A percentile compares a stretch with the other conserved stretches of the same genome.
phyloP scores from a whole-genome alignment of 2,329 filamentous ascomycete species.

The Colletotrichum magnum region DNA sequence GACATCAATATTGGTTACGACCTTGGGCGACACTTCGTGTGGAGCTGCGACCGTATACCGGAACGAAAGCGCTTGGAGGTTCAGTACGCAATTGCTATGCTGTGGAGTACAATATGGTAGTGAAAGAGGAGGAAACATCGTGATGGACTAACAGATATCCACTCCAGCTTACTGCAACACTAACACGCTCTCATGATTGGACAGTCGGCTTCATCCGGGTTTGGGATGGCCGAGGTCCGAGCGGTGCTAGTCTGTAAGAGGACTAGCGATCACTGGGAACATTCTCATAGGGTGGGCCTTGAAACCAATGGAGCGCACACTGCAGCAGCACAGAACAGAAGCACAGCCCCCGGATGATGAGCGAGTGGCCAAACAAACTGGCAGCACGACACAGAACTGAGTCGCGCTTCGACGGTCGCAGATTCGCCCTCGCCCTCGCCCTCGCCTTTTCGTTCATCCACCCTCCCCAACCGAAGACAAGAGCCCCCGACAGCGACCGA shows the following conservation, averaged over 20 bases:
- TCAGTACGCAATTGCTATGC: slow-evolving; percentile 1
- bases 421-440: slow-evolving; percentile 16
- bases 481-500: too few relatives aligned
- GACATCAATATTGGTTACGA: too few relatives aligned
- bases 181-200: slow-evolving; percentile 21
- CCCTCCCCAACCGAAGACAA: not conserved
- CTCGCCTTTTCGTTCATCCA: slow-evolving; percentile 13
- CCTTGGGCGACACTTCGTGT: not conserved
- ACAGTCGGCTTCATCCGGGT: not conserved
- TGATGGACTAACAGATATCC: not conserved
- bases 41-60: not conserved
- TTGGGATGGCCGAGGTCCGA: not conserved
- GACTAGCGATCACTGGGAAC: slow-evolving; percentile 15
- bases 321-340: not conserved
- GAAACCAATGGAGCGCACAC: slow-evolving; percentile 34
- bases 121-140: too few relatives aligned
- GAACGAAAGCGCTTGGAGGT: not conserved
- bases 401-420: slow-evolving; percentile 12
- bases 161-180: not conserved
- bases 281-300: slow-evolving; percentile 14
- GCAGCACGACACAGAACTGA: slow-evolving; percentile 8
- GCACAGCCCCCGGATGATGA: slow-evolving; percentile 8
- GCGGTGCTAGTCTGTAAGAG: slow-evolving; percentile 16
- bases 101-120: slow-evolving; percentile 17
- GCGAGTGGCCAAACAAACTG: slow-evolving; percentile 13